Evolutionary conservation across 2,329 filamentous ascomycete species (phyloP).

Genomic region (Colletotrichum sp.): DNA sequence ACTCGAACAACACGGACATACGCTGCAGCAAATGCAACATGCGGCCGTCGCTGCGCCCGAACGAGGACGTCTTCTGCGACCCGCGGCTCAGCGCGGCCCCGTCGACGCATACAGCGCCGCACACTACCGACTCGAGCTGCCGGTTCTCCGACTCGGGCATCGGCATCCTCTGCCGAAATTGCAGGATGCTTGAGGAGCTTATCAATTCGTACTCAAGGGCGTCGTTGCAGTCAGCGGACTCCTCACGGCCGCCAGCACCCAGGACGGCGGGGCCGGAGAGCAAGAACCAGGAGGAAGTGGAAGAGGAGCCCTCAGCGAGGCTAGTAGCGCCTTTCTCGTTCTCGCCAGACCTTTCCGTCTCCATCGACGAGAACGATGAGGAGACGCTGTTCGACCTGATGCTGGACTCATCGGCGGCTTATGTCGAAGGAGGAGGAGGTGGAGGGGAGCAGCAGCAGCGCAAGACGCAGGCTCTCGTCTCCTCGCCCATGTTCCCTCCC

Average conservation of each 20-base stretch:
- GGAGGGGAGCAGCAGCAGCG: neutral
- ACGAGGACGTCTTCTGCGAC: neutral
- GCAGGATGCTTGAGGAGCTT: slow-evolving; percentile 15
- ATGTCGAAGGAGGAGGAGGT: slow-evolving; percentile 1
- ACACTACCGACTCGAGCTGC: neutral
- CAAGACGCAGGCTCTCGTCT: neutral
- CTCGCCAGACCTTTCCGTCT: neutral
- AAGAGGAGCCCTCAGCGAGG: no score
- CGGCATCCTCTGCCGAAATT: slow-evolving; percentile 9
- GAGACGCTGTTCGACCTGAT: slow-evolving; percentile 18
- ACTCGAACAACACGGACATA: slow-evolving; percentile 6
- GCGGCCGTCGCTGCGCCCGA: slow-evolving; percentile 2
- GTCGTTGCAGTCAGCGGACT: neutral
- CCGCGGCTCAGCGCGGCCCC: neutral
- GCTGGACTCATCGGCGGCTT: slow-evolving; percentile 5
- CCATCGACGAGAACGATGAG: slow-evolving; percentile 15
- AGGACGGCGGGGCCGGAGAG: neutral
- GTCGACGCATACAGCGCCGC: neutral
- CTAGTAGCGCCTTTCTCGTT: neutral
- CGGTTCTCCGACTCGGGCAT: slow-evolving; percentile 20
- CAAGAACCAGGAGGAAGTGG: no score
- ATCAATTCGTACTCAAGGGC: slow-evolving; percentile 17
- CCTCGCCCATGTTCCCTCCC: slow-evolving; percentile 5
- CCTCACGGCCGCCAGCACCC: neutral
- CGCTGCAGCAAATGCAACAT: slow-evolving; percentile 20